Evolutionary conservation across 2,329 filamentous ascomycete genomes (phyloP), one percentile per base, ranked within the genome.

Genomic region (Fonsecaea monophora): DNA sequence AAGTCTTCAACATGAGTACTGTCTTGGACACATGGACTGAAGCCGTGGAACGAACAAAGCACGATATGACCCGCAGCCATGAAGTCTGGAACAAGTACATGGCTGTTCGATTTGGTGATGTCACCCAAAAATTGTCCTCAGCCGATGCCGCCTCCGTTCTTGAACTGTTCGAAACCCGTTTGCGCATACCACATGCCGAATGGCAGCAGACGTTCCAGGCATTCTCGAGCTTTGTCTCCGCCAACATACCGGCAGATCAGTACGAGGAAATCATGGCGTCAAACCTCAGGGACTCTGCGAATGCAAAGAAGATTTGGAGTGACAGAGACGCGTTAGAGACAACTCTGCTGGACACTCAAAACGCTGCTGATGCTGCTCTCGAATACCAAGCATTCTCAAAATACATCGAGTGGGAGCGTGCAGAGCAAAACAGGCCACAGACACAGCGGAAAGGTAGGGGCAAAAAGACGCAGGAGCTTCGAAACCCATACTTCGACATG

Each of bases 351-450:
- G 81, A 82, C 60, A 85, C 85, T 0, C 75, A 80, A 34, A 80
- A 85, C 53, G 77, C 80, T n/a, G 81, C 80, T 38, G 86, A 89
- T 69, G 79, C 77, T 62, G 76, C 77, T n/a, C 78, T 80, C 8
- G 83, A 88, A 67, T 86, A 85, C 77, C 77, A 78, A 21, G 78
- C 82, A 3, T 85, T 85, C 69, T 79, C 78, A 4, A 86, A 90
- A 63, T 99, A 99, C 74, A 82, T 98, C 18, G 89, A 92, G 62
- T 97, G 92, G 91, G 95, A 99, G 81, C 85, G 89, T 73, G 82
- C 79, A 18, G 86, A 69, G 42, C 53, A 67, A 88, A 74, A 83
- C 82, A 70, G 85, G 85, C 18, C 54, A 15, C 35, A 18, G 30
- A 50, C 59, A 21, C 40, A 57, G 18, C 71, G 85, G 85, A 68